Conservation (phyloP, 345 rosid species). For the Dipteronia sinensis region DNA sequence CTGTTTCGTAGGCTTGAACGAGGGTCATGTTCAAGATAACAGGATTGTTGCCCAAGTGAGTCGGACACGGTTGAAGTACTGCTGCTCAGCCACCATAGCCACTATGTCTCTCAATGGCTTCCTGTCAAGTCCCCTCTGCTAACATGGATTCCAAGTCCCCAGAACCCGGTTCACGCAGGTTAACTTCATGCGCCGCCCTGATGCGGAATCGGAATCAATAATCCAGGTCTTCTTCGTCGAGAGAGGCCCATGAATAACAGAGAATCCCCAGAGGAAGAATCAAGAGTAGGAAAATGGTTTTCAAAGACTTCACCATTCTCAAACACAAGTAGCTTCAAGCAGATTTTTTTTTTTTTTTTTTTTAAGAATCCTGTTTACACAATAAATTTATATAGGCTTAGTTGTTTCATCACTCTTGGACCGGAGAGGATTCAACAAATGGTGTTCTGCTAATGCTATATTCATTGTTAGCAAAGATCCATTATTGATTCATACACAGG, state of each 20-base stretch:
- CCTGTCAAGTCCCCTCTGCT: conserved; percentile 40
- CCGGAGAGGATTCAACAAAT: too few relatives aligned
- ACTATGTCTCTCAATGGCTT: conserved; percentile 22
- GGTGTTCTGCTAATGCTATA: too few relatives aligned
- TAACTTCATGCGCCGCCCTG: conserved; percentile 31
- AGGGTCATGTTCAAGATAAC: conserved; percentile 20
- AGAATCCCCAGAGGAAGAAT: not conserved
- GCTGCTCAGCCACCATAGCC: conserved; percentile 1
- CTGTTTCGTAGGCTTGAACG: conserved; percentile 31
- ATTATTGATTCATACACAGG: too few relatives aligned
- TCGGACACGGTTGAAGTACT: conserved; percentile 32
- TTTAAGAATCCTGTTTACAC: too few relatives aligned
- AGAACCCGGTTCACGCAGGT: conserved; percentile 26
- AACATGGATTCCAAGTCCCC: conserved; percentile 34
- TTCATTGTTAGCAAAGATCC: too few relatives aligned
- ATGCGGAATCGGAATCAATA: conserved; percentile 10
- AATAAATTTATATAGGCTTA: too few relatives aligned
- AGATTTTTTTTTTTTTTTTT: too few relatives aligned
- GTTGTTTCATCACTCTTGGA: too few relatives aligned
- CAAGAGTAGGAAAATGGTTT: conserved; percentile 4
- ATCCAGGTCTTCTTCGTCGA: conserved; percentile 31
- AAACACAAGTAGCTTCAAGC: too few relatives aligned
- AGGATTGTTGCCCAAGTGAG: conserved; percentile 42
- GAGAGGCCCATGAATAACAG: conserved; percentile 20
- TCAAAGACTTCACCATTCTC: not conserved